phyloP scores from a whole-genome alignment of 2,329 filamentous ascomycete genomes.

The Ophiocordyceps sinensis region DNA sequence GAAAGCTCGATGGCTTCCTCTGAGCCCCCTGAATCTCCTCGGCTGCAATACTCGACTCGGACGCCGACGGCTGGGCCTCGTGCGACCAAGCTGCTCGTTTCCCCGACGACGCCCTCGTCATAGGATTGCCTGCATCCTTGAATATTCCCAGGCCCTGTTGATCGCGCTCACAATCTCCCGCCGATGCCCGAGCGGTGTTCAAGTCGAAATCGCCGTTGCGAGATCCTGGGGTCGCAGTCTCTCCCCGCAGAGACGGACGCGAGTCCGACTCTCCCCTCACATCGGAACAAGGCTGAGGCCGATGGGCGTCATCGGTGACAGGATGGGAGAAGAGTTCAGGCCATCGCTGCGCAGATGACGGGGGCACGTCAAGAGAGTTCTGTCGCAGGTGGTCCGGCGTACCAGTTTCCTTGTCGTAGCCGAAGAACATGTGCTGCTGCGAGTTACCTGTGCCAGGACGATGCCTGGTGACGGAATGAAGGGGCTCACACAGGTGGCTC shows the following conservation, averaged over 20 bases:
- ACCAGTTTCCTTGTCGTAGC: slow-evolving; percentile 39
- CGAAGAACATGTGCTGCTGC: slow-evolving; percentile 18
- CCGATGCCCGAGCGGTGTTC: too few species aligned
- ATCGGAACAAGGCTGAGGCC: slow-evolving; percentile 1
- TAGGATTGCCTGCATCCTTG: too few species aligned
- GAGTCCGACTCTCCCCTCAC: slow-evolving; percentile 5
- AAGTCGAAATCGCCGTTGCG: background rate
- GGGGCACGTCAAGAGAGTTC: slow-evolving; percentile 26
- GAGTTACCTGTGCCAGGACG: slow-evolving; percentile 16
- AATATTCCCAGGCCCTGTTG: too few species aligned
- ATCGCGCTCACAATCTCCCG: too few species aligned
- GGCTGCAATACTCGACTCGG: slow-evolving; percentile 24
- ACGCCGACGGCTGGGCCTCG: slow-evolving; percentile 13
- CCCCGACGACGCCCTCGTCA: too few species aligned
- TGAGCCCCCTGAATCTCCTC: slow-evolving; percentile 22
- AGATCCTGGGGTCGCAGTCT: slow-evolving; percentile 6
- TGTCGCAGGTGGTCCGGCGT: slow-evolving; percentile 9
- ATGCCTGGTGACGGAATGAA: slow-evolving; percentile 20
- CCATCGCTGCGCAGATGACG: slow-evolving; percentile 35
- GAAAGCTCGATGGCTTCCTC: slow-evolving; percentile 24
- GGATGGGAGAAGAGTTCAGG: slow-evolving; percentile 28
- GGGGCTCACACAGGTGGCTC: slow-evolving; percentile 37
- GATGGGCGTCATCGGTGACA: slow-evolving; percentile 2
- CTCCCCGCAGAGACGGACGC: slow-evolving; percentile 7
- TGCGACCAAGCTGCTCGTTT: too few species aligned